A percentile compares a stretch with the other conserved stretches of the same genome.
Conservation (phyloP, 805 yeast species). For the Saccharomycopsis vini region DNA sequence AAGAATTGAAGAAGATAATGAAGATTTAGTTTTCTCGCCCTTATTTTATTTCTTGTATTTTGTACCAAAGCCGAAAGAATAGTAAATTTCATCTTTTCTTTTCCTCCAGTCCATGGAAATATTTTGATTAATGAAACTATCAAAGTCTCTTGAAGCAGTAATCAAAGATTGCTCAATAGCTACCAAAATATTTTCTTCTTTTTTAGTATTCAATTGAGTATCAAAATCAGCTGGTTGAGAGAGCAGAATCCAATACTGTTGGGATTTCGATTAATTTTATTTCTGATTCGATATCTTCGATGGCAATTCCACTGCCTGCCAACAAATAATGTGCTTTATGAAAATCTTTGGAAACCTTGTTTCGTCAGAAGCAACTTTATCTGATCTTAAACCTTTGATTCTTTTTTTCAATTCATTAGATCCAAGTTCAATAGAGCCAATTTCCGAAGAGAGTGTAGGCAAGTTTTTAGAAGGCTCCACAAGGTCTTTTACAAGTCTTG, state of each 20-base stretch:
- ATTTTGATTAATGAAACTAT: conserved; percentile 60
- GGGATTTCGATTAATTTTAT: conserved; percentile 30
- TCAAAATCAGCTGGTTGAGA: conserved; percentile 42
- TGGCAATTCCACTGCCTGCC: conserved; percentile 81
- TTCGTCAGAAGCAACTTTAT: too few species aligned
- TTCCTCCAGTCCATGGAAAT: conserved; percentile 78
- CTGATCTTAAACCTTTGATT: conserved; percentile 47
- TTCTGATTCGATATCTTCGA: conserved; percentile 67
- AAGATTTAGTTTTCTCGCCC: conserved; percentile 4
- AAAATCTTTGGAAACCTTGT: conserved; percentile 32
- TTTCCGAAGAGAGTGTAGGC: conserved; percentile 54
- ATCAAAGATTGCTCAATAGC: conserved; percentile 76
- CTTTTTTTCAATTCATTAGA: conserved; percentile 68
- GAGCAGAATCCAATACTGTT: background rate
- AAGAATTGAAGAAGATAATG: background rate
- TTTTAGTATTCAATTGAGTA: conserved; percentile 53
- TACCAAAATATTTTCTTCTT: conserved; percentile 72
- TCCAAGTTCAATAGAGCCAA: conserved; percentile 76
- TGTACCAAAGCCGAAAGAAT: conserved; percentile 44
- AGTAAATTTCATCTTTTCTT: conserved; percentile 64
- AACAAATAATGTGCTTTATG: conserved; percentile 81
- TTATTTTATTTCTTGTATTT: conserved; percentile 2
- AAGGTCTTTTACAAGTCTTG: conserved; percentile 50
- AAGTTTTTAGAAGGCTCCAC: conserved; percentile 69
- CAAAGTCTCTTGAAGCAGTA: conserved; percentile 76